Percentiles rank a stretch among this genome's conserved stretches.
phyloP scores from a whole-genome alignment of 345 rosid species.

The Physaria fendleri region DNA sequence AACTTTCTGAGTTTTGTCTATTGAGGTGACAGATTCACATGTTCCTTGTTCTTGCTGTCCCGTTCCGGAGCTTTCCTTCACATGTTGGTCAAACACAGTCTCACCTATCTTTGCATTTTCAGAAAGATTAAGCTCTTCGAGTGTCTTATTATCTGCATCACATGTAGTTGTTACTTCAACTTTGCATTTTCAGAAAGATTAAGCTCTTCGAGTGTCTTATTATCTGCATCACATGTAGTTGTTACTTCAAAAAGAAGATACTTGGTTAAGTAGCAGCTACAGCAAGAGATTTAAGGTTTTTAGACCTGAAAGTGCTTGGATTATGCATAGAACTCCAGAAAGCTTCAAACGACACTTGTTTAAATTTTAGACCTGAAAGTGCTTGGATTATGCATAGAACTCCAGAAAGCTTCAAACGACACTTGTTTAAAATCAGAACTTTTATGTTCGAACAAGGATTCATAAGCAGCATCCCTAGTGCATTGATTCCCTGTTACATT shows the following conservation, averaged over 20 bases:
- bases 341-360: constrained; percentile 76
- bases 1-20: constrained; percentile 17
- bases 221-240: constrained; percentile 38
- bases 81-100: constrained; percentile 11
- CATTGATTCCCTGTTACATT: constrained; percentile 51
- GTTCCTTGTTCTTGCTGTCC: constrained; percentile 14
- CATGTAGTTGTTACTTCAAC: background rate
- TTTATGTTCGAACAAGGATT: constrained; percentile 57
- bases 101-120: constrained; percentile 38
- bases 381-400: constrained; percentile 63
- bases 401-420: constrained; percentile 67
- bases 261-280: background rate
- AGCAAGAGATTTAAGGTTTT: background rate
- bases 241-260: background rate
- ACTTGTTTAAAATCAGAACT: constrained; percentile 56
- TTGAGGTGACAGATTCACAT: constrained; percentile 10
- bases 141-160: constrained; percentile 49
- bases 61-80: constrained; percentile 20
- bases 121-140: constrained; percentile 77
- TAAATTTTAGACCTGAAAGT: too few species aligned
- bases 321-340: constrained; percentile 51
- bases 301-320: constrained; percentile 72
- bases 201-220: constrained; percentile 66
- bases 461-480: constrained; percentile 50
- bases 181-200: constrained; percentile 52